Conservation (phyloP, 768 basidiomycete genomes). For the Panaeolus cyanescens region DNA sequence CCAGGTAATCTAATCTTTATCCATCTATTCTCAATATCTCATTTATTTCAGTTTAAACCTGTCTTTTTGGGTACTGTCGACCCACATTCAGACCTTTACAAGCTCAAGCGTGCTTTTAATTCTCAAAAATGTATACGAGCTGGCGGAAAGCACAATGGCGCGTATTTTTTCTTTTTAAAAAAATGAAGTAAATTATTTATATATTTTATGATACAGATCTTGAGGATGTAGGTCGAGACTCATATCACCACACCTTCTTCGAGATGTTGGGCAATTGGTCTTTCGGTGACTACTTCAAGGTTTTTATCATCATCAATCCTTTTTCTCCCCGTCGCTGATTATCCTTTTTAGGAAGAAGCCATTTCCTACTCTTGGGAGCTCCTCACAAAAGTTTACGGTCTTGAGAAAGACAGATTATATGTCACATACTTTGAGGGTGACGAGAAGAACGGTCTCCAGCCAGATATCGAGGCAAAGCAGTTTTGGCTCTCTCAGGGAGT, state of each 20-base stretch:
- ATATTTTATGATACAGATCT: slow-evolving; percentile 62
- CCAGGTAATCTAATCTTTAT: slow-evolving; percentile 49
- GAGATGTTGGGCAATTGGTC: slow-evolving; percentile 99
- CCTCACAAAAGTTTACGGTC: slow-evolving; percentile 83
- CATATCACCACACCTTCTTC: slow-evolving; percentile 97
- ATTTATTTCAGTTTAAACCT: slow-evolving; percentile 76
- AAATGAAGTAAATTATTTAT: slow-evolving; percentile 2
- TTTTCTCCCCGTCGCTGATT: slow-evolving; percentile 10
- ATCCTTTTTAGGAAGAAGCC: slow-evolving; percentile 77
- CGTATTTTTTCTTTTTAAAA: not conserved
- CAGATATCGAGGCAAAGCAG: slow-evolving; percentile 87
- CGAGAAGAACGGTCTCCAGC: slow-evolving; percentile 75
- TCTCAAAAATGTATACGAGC: slow-evolving; percentile 98
- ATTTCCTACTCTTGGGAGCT: slow-evolving; percentile 94
- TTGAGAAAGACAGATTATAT: slow-evolving; percentile 90
- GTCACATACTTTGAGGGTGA: slow-evolving; percentile 99
- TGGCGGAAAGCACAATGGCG: slow-evolving; percentile 98
- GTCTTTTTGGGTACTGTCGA: slow-evolving; percentile 99
- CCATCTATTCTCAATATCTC: not conserved
- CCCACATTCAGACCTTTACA: slow-evolving; percentile 88
- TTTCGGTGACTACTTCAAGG: slow-evolving; percentile 99
- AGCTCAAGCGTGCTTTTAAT: slow-evolving; percentile 92
- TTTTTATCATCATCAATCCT: slow-evolving; percentile 19
- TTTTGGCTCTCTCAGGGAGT: slow-evolving; percentile 91
- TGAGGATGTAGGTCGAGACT: slow-evolving; percentile 98